Base-by-base conservation (phyloP, 192 early-diverging fungal genomes). In the Gamsiella multidivaricata region DNA sequence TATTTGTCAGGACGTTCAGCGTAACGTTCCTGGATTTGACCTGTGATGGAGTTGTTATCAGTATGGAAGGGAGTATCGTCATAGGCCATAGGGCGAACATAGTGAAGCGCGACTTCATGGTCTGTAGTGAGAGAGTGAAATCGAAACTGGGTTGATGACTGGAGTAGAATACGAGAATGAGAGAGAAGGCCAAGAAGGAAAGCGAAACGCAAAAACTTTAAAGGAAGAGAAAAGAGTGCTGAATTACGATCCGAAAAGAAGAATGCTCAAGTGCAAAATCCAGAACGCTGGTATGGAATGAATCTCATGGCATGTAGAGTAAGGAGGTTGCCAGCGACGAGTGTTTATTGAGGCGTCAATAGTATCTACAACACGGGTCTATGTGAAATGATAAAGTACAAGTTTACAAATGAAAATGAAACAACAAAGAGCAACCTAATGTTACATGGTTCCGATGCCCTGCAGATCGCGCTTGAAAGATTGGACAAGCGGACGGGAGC, bases 401-500 rank as follows among this genome's bases (percentile, higher is more conserved):
- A 25, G n/a, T 6, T 25, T 14, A 49, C 1, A 8, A 17, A 53
- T 34, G 29, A 12, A 22, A 49, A 2, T 20, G 23, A 47, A 18
- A 42, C 14, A 37, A 26, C 31, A 26, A 51, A 41, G 29, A n/a
- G 25, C 31, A 36, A 22, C 22, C 42, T 26, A 53, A 37, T 28
- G 25, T 23, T 66, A 54, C 29, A 34, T 47, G 25, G 57, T 45
- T 43, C 57, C 57, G 6, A 59, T 54, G 9, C 86, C 86, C 28
- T 84, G 54, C 8, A 81, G 61, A 43, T 79, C 70, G 43, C 74
- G 52, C 63, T 65, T 71, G 50, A 82, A 83, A 25, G 80, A 81
- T 51, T 70, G 67, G 45, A 83, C 81, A 15, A 85, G 55, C 25
- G 82, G 79, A 12, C 51, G 61, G 1, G 86, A 80, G 41, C 86